These are phyloP conservation scores for Cyclotella cryptica DNA, from an alignment of 108 stramenopile species.

Conservation along the genomic window DNA sequence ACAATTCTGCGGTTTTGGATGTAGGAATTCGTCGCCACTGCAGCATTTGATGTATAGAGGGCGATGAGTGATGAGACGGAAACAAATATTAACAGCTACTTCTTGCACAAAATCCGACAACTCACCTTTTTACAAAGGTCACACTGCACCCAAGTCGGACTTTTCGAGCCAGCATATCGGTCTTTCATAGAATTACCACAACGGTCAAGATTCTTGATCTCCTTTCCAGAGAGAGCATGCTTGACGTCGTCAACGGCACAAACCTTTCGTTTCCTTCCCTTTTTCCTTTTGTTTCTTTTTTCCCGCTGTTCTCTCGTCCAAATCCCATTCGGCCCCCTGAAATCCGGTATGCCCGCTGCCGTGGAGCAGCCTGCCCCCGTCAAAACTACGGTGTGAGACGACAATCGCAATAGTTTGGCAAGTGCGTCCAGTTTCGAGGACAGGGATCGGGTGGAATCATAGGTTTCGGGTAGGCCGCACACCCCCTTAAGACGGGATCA, in stretches of 20 bases:
- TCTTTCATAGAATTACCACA: no score
- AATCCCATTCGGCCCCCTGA: conserved; percentile 94
- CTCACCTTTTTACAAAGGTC: conserved; percentile 18
- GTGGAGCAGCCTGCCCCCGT: conserved; percentile 98
- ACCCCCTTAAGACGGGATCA: conserved; percentile 65
- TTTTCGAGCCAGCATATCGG: background rate
- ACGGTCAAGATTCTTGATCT: background rate
- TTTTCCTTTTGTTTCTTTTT: conserved; percentile 26
- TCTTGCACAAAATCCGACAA: background rate
- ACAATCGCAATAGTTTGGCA: conserved; percentile 53
- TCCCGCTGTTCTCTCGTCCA: conserved; percentile 84
- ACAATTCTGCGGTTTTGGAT: background rate
- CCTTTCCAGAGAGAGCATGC: background rate
- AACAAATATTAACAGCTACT: no score
- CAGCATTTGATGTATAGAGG: background rate
- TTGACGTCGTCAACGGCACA: conserved; percentile 16
- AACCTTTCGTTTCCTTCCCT: conserved; percentile 15
- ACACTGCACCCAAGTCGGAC: conserved; percentile 15
- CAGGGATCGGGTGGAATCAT: conserved; percentile 67
- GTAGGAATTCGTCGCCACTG: conserved; percentile 8
- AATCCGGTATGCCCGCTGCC: conserved; percentile 95
- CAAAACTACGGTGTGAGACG: conserved; percentile 73
- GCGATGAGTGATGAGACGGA: background rate
- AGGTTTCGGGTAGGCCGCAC: conserved; percentile 85
- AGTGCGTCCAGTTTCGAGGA: conserved; percentile 64